These are phyloP conservation scores for Mixia osmundae DNA, from an alignment of 1,284 basidiomycete genomes.

Conservation along the genomic window DNA sequence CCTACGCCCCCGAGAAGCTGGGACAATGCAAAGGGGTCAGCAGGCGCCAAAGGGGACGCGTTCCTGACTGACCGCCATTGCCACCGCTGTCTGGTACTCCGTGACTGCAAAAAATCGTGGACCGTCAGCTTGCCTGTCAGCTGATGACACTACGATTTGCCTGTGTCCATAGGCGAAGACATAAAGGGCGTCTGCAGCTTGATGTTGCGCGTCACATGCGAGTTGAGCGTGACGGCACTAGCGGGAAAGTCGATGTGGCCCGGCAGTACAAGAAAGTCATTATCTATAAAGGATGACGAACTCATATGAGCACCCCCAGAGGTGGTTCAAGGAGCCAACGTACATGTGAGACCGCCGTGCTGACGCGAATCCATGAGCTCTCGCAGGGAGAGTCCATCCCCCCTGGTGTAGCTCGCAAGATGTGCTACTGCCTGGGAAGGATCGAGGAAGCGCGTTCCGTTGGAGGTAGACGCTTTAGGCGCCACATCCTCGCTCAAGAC, in stretches of 20 bases:
- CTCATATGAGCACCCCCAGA: neutral
- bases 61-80: constrained; percentile 54
- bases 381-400: constrained; percentile 64
- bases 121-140: too few species aligned
- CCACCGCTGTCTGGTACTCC: constrained; percentile 89
- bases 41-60: constrained; percentile 3
- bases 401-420: constrained; percentile 43
- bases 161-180: constrained; percentile 98
- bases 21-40: constrained; percentile 2
- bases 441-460: constrained; percentile 5
- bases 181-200: constrained; percentile 81
- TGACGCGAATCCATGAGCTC: constrained; percentile 76
- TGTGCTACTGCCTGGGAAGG: constrained; percentile 35
- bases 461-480: too few species aligned
- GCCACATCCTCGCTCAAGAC: too few species aligned
- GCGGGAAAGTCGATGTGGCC: constrained; percentile 90
- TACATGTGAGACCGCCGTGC: constrained; percentile 91
- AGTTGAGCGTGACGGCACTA: constrained; percentile 57
- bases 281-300: neutral
- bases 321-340: constrained; percentile 4
- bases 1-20: constrained; percentile 87
- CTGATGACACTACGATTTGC: too few species aligned
- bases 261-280: constrained; percentile 78
- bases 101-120: too few species aligned
- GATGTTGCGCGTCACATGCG: constrained; percentile 73